Conservation (phyloP, 257 asterid genomes). For the Parsonsia alboflavescens region DNA sequence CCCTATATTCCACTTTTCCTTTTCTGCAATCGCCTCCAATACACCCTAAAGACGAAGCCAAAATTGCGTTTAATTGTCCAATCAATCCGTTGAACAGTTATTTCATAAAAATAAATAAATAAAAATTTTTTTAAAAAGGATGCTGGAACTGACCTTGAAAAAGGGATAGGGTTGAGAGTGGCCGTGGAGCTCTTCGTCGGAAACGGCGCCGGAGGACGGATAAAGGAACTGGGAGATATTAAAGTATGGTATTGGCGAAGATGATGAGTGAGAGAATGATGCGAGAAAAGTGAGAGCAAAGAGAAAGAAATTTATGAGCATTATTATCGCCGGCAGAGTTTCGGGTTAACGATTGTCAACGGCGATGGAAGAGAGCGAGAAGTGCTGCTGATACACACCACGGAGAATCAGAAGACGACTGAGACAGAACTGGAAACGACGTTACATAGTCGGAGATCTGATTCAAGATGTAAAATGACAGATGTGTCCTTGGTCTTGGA, state of each 20-base stretch:
- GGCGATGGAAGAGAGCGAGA: not conserved
- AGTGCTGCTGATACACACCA: too few relatives aligned
- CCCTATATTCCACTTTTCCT: constrained; percentile 58
- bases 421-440: not conserved
- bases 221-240: constrained; percentile 17
- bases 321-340: not conserved
- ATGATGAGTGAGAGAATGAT: not conserved
- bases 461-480: not conserved
- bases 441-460: not conserved
- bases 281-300: not conserved
- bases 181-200: not conserved
- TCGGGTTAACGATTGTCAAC: not conserved
- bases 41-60: constrained; percentile 34
- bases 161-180: constrained; percentile 8
- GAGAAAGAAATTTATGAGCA: not conserved
- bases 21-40: constrained; percentile 44
- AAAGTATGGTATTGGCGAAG: not conserved
- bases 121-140: too few relatives aligned
- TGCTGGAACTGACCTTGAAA: constrained; percentile 7
- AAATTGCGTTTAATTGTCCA: not conserved
- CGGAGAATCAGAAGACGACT: not conserved
- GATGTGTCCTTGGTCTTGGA: too few relatives aligned
- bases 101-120: too few relatives aligned
- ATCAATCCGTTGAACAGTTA: not conserved
- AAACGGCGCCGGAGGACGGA: constrained; percentile 2